Evolutionary conservation across 768 basidiomycete species (phyloP).

Genomic region (Mycena epipterygia): DNA sequence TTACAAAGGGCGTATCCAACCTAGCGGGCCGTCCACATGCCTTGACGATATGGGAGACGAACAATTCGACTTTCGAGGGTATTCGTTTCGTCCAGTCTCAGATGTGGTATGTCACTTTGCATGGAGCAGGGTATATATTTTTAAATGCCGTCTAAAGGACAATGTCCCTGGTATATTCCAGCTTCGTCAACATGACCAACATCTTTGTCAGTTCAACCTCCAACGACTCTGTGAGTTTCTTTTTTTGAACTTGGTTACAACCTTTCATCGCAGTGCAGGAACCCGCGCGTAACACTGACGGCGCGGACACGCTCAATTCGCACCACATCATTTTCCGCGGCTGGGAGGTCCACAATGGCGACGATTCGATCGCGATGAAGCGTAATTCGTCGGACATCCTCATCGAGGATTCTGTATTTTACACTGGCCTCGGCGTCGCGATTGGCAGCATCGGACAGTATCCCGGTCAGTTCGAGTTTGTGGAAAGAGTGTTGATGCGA

Average conservation of each 20-base stretch:
- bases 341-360: slow-evolving; percentile 55
- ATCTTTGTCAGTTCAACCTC: slow-evolving; percentile 57
- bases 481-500: slow-evolving; percentile 48
- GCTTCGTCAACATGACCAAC: slow-evolving; percentile 52
- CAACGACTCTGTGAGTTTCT: slow-evolving; percentile 43
- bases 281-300: slow-evolving; percentile 54
- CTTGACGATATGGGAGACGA: slow-evolving; percentile 52
- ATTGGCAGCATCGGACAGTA: slow-evolving; percentile 57
- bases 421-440: slow-evolving; percentile 55
- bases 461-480: slow-evolving; percentile 42
- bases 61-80: slow-evolving; percentile 50
- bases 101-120: slow-evolving; percentile 45
- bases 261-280: slow-evolving; percentile 27
- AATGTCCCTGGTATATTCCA: slow-evolving; percentile 50
- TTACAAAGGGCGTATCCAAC: slow-evolving; percentile 53
- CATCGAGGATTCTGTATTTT: slow-evolving; percentile 53
- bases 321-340: slow-evolving; percentile 54
- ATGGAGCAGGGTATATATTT: not conserved
- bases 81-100: slow-evolving; percentile 57
- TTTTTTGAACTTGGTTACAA: not conserved
- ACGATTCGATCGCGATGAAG: slow-evolving; percentile 56
- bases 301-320: slow-evolving; percentile 53
- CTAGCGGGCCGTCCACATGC: slow-evolving; percentile 53
- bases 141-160: slow-evolving; percentile 34
- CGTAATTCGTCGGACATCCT: slow-evolving; percentile 58